Percentiles rank a stretch among this genome's conserved stretches.
Evolutionary conservation across 495 filamentous ascomycete genomes (phyloP).

Genomic region (Hypoxylon fragiforme): DNA sequence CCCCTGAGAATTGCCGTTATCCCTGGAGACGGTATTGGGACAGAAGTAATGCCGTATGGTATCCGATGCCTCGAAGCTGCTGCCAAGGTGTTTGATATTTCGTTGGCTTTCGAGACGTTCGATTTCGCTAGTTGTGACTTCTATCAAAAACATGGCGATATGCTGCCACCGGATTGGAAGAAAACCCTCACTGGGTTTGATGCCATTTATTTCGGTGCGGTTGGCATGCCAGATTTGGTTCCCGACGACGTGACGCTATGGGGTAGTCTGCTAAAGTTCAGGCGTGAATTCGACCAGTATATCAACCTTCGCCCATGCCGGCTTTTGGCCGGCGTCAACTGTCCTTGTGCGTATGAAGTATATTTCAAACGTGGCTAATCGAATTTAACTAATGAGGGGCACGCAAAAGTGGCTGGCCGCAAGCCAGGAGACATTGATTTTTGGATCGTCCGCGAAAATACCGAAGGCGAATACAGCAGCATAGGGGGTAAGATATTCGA

Average conservation of each 20-base stretch:
- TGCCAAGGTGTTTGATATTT: constrained; percentile 29
- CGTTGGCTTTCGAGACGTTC: constrained; percentile 34
- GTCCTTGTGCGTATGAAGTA: constrained; percentile 44
- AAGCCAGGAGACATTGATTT: constrained; percentile 73
- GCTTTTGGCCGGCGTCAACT: constrained; percentile 72
- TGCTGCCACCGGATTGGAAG: constrained; percentile 39
- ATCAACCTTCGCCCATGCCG: constrained; percentile 85
- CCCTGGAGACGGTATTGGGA: constrained; percentile 41
- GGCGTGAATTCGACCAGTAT: constrained; percentile 80
- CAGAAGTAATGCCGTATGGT: constrained; percentile 38
- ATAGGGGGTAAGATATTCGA: constrained; percentile 41
- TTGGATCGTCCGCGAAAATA: constrained; percentile 83
- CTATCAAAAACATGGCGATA: constrained; percentile 38
- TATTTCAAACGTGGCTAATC: constrained; percentile 36
- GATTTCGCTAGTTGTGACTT: constrained; percentile 38
- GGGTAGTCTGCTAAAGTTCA: constrained; percentile 70
- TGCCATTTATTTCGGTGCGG: constrained; percentile 42
- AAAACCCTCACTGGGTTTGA: constrained; percentile 32
- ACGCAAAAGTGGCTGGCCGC: constrained; percentile 53
- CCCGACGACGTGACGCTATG: constrained; percentile 40
- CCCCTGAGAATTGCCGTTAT: constrained; percentile 39
- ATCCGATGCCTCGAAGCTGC: constrained; percentile 34
- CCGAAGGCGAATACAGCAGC: constrained; percentile 79
- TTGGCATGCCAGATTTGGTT: constrained; percentile 37
- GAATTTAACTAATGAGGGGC: neutral